Percentiles rank a stretch among this genome's conserved stretches.
Evolutionary conservation across 2,329 filamentous ascomycete genomes (phyloP).

Genomic region (Calonectria naviculata): DNA sequence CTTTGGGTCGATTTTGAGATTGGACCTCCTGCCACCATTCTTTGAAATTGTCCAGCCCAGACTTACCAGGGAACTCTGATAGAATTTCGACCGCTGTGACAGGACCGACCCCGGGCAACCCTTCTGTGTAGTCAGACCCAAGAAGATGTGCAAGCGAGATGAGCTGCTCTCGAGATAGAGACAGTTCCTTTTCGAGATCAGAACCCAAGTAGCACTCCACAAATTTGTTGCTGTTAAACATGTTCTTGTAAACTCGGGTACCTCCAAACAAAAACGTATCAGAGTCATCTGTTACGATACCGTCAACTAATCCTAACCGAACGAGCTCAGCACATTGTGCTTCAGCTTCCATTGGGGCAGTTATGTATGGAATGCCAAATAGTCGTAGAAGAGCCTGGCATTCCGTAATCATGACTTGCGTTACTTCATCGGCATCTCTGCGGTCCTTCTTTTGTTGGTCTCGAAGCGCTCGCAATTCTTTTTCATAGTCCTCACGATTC

Average conservation of each 20-base stretch:
- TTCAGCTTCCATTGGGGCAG: constrained; percentile 98
- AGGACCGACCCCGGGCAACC: constrained; percentile 88
- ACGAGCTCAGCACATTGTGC: constrained; percentile 97
- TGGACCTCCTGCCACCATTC: constrained; percentile 91
- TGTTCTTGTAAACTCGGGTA: constrained; percentile 97
- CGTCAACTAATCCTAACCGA: constrained; percentile 86
- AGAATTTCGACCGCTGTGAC: constrained; percentile 96
- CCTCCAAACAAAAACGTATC: constrained; percentile 98
- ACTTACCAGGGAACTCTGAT: constrained; percentile 79
- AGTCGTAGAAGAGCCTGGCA: constrained; percentile 90
- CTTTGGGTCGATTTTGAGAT: constrained; percentile 69
- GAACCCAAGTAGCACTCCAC: constrained; percentile 92
- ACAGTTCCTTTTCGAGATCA: constrained; percentile 91
- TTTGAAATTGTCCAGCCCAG: constrained; percentile 78
- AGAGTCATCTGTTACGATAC: constrained; percentile 97
- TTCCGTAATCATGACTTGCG: constrained; percentile 94
- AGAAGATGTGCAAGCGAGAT: constrained; percentile 92
- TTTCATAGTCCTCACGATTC: constrained; percentile 84
- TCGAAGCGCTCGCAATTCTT: constrained; percentile 86
- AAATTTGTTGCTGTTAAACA: constrained; percentile 99
- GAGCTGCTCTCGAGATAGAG: constrained; percentile 85
- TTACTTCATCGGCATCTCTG: constrained; percentile 95
- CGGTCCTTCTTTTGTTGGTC: constrained; percentile 97
- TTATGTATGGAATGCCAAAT: constrained; percentile 96
- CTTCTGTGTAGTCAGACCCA: constrained; percentile 95